Conservation (phyloP, 73 alveolate species). For the Durusdinium trenchii region DNA sequence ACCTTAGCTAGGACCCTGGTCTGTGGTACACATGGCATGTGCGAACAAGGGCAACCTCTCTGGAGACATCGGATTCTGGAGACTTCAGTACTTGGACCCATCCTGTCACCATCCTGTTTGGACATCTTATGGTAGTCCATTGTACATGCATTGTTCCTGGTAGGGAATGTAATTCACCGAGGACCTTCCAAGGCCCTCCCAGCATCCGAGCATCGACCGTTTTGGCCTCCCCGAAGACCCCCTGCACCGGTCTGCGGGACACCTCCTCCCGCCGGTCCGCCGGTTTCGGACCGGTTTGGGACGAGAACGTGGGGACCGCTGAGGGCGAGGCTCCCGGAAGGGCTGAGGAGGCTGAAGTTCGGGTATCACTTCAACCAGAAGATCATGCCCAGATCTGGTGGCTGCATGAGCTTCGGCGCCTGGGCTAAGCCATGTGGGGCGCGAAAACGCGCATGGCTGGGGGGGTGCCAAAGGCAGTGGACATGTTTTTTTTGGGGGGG, state of each 20-base stretch:
- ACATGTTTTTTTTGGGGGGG: background rate
- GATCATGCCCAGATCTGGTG: background rate
- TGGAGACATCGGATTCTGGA: background rate
- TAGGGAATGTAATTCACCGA: too few species aligned
- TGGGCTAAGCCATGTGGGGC: too few species aligned
- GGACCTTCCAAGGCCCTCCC: too few species aligned
- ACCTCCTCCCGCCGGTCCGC: background rate
- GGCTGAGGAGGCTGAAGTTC: background rate
- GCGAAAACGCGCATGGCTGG: background rate
- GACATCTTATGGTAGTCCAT: too few species aligned
- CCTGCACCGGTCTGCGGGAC: background rate
- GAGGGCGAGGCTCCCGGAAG: background rate
- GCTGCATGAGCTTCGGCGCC: background rate
- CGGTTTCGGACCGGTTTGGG: background rate
- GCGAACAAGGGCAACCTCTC: background rate
- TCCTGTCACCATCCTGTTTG: too few species aligned
- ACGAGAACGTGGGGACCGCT: background rate
- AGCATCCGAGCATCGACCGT: too few species aligned
- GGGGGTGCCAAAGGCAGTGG: background rate
- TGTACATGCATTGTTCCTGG: background rate
- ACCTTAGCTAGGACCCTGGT: background rate
- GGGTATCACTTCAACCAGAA: background rate
- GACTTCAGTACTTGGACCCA: too few species aligned
- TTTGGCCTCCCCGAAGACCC: too few species aligned
- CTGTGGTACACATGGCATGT: background rate